phyloP scores from a whole-genome alignment of 768 basidiomycete genomes.

The Agrocybe pediades region DNA sequence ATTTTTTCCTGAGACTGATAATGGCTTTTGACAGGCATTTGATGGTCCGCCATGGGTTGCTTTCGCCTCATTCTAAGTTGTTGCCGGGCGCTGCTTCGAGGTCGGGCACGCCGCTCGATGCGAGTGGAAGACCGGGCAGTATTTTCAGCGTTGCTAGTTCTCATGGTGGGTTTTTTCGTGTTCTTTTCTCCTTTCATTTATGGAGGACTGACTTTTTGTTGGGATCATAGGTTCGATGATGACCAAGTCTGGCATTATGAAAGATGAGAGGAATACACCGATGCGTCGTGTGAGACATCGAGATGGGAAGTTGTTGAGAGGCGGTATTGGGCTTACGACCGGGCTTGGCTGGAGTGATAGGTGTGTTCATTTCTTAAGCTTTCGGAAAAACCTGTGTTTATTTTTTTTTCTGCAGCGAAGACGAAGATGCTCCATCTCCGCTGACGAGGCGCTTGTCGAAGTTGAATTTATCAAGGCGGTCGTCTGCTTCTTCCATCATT shows the following conservation, averaged over 20 bases:
- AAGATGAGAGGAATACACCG: conserved; percentile 60
- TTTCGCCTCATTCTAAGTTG: conserved; percentile 67
- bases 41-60: conserved; percentile 66
- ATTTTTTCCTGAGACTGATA: neutral
- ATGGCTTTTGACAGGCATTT: conserved; percentile 43
- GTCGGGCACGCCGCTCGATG: conserved; percentile 20
- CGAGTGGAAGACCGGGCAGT: conserved; percentile 34
- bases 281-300: conserved; percentile 60
- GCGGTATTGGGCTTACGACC: conserved; percentile 70
- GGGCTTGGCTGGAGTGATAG: conserved; percentile 78
- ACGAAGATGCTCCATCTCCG: conserved; percentile 71
- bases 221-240: conserved; percentile 25
- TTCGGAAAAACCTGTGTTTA: neutral
- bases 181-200: neutral
- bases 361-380: conserved; percentile 33
- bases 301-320: conserved; percentile 56
- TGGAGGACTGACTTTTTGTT: conserved; percentile 1
- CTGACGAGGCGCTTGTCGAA: conserved; percentile 64
- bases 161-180: conserved; percentile 23
- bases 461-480: conserved; percentile 49
- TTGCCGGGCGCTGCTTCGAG: conserved; percentile 37
- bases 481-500: conserved; percentile 46
- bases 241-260: conserved; percentile 42
- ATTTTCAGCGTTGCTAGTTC: conserved; percentile 35
- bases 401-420: conserved; percentile 48